phyloP scores from a whole-genome alignment of 257 asterid genomes.

The Penstemon eatonii region DNA sequence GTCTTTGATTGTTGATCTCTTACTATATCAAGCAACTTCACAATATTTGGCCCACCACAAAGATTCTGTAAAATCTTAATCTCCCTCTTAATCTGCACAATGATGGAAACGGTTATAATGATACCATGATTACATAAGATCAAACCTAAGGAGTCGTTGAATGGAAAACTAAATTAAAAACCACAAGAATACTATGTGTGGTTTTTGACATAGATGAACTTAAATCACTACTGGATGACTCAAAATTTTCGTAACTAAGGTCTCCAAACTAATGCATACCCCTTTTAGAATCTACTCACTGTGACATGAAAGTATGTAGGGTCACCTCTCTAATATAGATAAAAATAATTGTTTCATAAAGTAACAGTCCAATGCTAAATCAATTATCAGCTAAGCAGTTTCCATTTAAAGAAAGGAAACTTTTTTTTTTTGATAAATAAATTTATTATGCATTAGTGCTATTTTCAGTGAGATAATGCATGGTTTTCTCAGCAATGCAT shows the following conservation, averaged over 20 bases:
- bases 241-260: neutral
- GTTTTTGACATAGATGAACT: neutral
- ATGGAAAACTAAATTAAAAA: neutral
- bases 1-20: constrained; percentile 73
- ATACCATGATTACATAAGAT: neutral
- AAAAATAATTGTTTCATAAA: neutral
- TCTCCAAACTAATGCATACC: neutral
- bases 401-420: too few species aligned
- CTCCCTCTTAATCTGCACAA: constrained; percentile 69
- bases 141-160: neutral
- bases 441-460: too few species aligned
- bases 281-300: neutral
- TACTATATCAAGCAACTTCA: constrained; percentile 60
- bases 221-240: neutral
- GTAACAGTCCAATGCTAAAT: too few species aligned
- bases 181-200: neutral
- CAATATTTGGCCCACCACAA: constrained; percentile 68
- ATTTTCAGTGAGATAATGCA: too few species aligned
- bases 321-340: neutral
- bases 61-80: constrained; percentile 63
- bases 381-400: too few species aligned
- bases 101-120: neutral
- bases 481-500: too few species aligned
- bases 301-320: neutral
- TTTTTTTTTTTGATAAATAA: too few species aligned